Percentiles rank a stretch among this genome's conserved stretches.
phyloP scores from a whole-genome alignment of 768 basidiomycete genomes.

The Russula vinacea region DNA sequence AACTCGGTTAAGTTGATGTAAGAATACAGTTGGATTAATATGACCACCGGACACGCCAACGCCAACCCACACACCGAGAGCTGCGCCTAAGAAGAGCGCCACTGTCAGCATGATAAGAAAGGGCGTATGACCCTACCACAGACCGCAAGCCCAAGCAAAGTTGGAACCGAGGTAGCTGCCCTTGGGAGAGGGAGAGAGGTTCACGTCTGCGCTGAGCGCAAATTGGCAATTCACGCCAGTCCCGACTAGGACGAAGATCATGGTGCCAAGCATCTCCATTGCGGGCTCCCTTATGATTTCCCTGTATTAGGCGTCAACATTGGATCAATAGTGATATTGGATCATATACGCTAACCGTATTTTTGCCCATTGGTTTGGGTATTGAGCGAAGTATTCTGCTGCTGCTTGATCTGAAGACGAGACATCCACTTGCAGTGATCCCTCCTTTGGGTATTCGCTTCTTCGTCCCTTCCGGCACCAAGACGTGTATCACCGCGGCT shows the following conservation, averaged over 20 bases:
- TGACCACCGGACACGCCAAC: slow-evolving; percentile 71
- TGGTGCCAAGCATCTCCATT: slow-evolving; percentile 34
- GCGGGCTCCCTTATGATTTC: slow-evolving; percentile 30
- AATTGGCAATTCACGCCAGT: slow-evolving; percentile 33
- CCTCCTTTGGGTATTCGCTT: neutral
- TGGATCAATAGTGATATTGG: neutral
- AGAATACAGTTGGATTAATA: slow-evolving; percentile 38
- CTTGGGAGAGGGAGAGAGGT: slow-evolving; percentile 29
- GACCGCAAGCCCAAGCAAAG: slow-evolving; percentile 31
- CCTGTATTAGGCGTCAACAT: neutral
- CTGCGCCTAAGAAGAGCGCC: slow-evolving; percentile 41
- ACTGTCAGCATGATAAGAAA: neutral
- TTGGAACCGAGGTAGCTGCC: slow-evolving; percentile 33
- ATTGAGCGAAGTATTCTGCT: neutral
- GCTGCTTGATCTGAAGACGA: neutral
- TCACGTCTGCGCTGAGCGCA: slow-evolving; percentile 28
- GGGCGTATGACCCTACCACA: neutral
- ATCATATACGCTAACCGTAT: slow-evolving; percentile 24
- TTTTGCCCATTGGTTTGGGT: slow-evolving; percentile 30
- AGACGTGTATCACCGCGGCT: neutral
- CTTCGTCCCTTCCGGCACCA: neutral
- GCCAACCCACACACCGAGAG: slow-evolving; percentile 66
- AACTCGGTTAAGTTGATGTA: neutral
- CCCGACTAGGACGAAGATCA: slow-evolving; percentile 33
- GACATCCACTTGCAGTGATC: neutral